Percentiles rank a stretch among this genome's conserved stretches.
Conservation (phyloP, 2,329 filamentous ascomycete species). For the Passalora sequoiae region DNA sequence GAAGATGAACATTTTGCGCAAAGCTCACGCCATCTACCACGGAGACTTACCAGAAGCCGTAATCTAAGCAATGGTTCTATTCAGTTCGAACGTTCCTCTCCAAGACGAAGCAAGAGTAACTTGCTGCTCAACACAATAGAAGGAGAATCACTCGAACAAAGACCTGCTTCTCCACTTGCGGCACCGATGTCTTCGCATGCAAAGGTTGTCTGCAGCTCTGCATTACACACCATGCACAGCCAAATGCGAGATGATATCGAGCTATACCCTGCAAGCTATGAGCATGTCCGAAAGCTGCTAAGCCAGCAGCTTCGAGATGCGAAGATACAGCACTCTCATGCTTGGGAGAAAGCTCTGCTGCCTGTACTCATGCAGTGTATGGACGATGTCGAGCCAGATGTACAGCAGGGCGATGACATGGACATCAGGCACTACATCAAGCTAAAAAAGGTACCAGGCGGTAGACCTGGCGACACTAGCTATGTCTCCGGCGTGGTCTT, state of each 20-base stretch:
- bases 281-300: slow-evolving; percentile 81
- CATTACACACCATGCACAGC: slow-evolving; percentile 69
- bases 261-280: slow-evolving; percentile 78
- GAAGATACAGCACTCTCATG: slow-evolving; percentile 63
- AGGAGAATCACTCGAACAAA: slow-evolving; percentile 11
- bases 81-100: slow-evolving; percentile 64
- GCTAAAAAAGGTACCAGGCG: slow-evolving; percentile 90
- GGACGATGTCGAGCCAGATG: slow-evolving; percentile 89
- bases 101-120: slow-evolving; percentile 57
- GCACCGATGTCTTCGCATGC: slow-evolving; percentile 19
- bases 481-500: slow-evolving; percentile 97
- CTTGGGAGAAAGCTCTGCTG: slow-evolving; percentile 86
- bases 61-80: slow-evolving; percentile 82
- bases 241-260: slow-evolving; percentile 54
- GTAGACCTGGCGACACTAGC: slow-evolving; percentile 82
- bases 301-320: slow-evolving; percentile 76
- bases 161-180: slow-evolving; percentile 16
- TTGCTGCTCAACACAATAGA: slow-evolving; percentile 45
- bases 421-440: slow-evolving; percentile 98
- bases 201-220: slow-evolving; percentile 65
- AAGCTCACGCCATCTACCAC: slow-evolving; percentile 54
- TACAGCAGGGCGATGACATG: slow-evolving; percentile 86
- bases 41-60: slow-evolving; percentile 61
- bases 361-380: slow-evolving; percentile 87
- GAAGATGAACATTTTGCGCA: slow-evolving; percentile 63